These are phyloP conservation scores for Trichomonascus vanleenenianus DNA, from an alignment of 805 yeast species.

Conservation along the genomic window DNA sequence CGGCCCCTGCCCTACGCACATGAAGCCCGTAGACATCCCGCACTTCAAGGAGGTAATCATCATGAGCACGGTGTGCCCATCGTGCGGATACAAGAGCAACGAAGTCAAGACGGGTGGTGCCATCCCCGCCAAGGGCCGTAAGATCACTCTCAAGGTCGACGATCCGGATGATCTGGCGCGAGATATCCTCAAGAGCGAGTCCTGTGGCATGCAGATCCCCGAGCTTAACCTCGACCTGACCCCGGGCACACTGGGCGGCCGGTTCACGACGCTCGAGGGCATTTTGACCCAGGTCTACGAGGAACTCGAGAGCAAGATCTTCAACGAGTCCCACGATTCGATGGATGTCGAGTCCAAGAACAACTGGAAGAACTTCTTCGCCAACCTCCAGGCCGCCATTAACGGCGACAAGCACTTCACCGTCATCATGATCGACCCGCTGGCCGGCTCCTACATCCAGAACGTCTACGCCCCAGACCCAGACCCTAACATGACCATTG, in stretches of 20 bases:
- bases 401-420: constrained; percentile 81
- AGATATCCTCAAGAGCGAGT: constrained; percentile 90
- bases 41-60: constrained; percentile 96
- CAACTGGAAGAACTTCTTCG: constrained; percentile 81
- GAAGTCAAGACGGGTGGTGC: constrained; percentile 99
- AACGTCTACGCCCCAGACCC: constrained; percentile 98
- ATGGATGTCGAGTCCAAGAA: constrained; percentile 71
- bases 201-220: constrained; percentile 79
- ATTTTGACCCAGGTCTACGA: constrained; percentile 80
- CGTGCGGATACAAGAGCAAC: constrained; percentile 92
- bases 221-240: constrained; percentile 85
- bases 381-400: constrained; percentile 64
- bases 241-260: constrained; percentile 95
- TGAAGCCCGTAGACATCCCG: constrained; percentile 95
- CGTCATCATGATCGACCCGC: constrained; percentile 83
- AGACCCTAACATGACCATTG: constrained; percentile 92
- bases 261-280: constrained; percentile 97
- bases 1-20: constrained; percentile 79
- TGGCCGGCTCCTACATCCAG: constrained; percentile 92
- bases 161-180: constrained; percentile 91
- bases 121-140: constrained; percentile 78
- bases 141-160: constrained; percentile 61
- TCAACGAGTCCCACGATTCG: constrained; percentile 80
- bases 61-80: constrained; percentile 89
- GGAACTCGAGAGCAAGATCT: constrained; percentile 79